Base-by-base conservation (phyloP, 2,329 filamentous ascomycete species). In the Chaetothyriales sp. region DNA sequence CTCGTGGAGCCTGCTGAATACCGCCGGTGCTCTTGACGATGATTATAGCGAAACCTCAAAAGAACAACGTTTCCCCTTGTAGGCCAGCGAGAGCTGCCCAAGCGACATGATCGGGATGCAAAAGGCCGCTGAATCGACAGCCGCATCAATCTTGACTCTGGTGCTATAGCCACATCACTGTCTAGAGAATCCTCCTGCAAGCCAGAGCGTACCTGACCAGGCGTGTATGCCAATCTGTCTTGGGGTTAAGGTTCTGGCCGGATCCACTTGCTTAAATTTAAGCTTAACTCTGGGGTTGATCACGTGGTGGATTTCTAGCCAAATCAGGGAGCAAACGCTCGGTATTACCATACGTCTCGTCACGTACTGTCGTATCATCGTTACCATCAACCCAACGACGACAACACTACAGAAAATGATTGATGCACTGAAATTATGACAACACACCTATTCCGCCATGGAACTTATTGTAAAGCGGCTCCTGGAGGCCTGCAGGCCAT, bases 401-500 rank as follows among this genome's bases (percentile, higher is more conserved):
- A 10, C 5, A 9, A 5, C 8, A 36, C 7, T 3, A 36, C 28
- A 9, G 15, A 15, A 15, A 15, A 32, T 32, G 28, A 32, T 32
- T 10, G 15, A 39, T 39, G 32, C 28, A 39, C 9, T 39, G 32
- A 15, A 15, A 39, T 15, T 15, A 39, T 43, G 67, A 69, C 55
- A 69, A 70, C 57, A 63, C 61, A 39, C 32, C 10, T 5, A 39
- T 2, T 2, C 32, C 32, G 10, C 32, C 32, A 39, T 39, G 32
- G 32, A 39, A 4, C 32, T 39, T 15, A 15, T 15, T 39, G 10
- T 70, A 42, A 60, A 65, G 28, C 60, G 64, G 60, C 69, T 66
- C 66, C 68, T 67, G 59, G 70, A 71, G 57, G 54, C 64, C 48
- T 62, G 59, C 52, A 61, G 68, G 73, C 36, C 70, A 73, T 46